Conservation (phyloP, 2,329 filamentous ascomycete species). For the Eurotiales sp. region DNA sequence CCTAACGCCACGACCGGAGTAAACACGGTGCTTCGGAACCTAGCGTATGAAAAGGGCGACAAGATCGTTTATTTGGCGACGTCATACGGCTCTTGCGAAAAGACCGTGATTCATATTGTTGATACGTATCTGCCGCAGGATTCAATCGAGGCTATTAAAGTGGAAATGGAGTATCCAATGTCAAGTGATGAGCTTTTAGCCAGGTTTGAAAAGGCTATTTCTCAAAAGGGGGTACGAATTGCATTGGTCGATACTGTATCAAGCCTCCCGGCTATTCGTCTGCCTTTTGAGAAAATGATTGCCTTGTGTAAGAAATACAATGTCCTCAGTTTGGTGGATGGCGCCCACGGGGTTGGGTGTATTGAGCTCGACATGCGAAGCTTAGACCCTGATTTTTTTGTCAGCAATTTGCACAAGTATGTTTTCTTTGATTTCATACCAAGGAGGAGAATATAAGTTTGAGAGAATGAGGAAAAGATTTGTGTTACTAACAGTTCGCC, state of each 20-base stretch:
- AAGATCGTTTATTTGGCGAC: constrained; percentile 72
- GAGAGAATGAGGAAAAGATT: too few relatives aligned
- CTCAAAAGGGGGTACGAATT: constrained; percentile 50
- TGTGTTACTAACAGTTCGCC: background rate
- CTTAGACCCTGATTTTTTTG: constrained; percentile 78
- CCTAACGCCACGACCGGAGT: constrained; percentile 68
- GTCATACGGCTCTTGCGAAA: constrained; percentile 73
- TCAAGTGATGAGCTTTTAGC: constrained; percentile 63
- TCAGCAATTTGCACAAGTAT: constrained; percentile 77
- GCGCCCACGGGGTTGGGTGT: constrained; percentile 79
- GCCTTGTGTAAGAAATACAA: constrained; percentile 61
- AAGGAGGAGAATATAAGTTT: background rate
- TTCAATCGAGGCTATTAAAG: constrained; percentile 38
- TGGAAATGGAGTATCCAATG: constrained; percentile 65
- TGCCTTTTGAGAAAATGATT: constrained; percentile 71
- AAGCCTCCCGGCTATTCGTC: constrained; percentile 70
- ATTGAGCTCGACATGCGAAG: constrained; percentile 63
- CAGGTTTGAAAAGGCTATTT: constrained; percentile 49
- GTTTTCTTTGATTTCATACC: background rate
- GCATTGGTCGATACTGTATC: constrained; percentile 78
- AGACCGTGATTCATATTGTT: constrained; percentile 65
- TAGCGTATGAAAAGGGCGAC: constrained; percentile 66
- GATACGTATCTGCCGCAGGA: constrained; percentile 56
- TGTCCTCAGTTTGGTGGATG: constrained; percentile 74
- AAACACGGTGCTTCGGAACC: constrained; percentile 73